Percentiles rank a stretch among this genome's conserved stretches.
These are phyloP conservation scores for Tylopilus sp. DNA, from an alignment of 768 basidiomycete species.

Conservation along the genomic window DNA sequence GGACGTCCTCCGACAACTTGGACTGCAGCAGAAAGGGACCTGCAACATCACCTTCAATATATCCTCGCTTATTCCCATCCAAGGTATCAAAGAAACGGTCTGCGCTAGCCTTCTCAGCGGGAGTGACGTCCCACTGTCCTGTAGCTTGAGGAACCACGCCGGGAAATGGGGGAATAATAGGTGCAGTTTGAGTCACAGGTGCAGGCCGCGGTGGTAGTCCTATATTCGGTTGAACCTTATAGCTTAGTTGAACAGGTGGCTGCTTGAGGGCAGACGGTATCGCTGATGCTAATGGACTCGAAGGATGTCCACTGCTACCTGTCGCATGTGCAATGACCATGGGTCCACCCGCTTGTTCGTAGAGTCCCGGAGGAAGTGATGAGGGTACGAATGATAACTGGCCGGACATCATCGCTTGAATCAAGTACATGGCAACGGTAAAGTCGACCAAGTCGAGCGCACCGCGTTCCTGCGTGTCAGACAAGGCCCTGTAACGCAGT, in stretches of 20 bases:
- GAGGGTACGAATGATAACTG: constrained; percentile 69
- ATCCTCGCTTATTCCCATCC: constrained; percentile 71
- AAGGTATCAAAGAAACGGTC: constrained; percentile 82
- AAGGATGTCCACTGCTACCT: constrained; percentile 54
- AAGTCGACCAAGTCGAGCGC: constrained; percentile 88
- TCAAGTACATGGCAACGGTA: constrained; percentile 93
- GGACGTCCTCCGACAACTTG: constrained; percentile 69
- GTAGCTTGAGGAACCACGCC: constrained; percentile 25
- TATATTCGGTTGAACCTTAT: constrained; percentile 37
- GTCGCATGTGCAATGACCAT: constrained; percentile 50
- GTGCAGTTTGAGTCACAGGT: constrained; percentile 18
- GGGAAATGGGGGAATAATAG: constrained; percentile 26
- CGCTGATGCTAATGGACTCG: constrained; percentile 50
- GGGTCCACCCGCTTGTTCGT: constrained; percentile 70
- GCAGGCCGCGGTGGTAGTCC: constrained; percentile 23
- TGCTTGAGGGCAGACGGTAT: constrained; percentile 52
- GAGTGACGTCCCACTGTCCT: constrained; percentile 77
- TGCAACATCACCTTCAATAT: constrained; percentile 89
- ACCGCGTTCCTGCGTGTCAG: constrained; percentile 94
- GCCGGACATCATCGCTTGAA: constrained; percentile 87
- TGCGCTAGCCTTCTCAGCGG: constrained; percentile 70
- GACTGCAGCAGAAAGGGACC: constrained; percentile 96
- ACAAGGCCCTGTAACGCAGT: constrained; percentile 63
- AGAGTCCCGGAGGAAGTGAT: constrained; percentile 75
- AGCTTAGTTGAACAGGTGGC: constrained; percentile 54